phyloP scores from a whole-genome alignment of 495 filamentous ascomycete genomes.

The Neurospora hispaniola region DNA sequence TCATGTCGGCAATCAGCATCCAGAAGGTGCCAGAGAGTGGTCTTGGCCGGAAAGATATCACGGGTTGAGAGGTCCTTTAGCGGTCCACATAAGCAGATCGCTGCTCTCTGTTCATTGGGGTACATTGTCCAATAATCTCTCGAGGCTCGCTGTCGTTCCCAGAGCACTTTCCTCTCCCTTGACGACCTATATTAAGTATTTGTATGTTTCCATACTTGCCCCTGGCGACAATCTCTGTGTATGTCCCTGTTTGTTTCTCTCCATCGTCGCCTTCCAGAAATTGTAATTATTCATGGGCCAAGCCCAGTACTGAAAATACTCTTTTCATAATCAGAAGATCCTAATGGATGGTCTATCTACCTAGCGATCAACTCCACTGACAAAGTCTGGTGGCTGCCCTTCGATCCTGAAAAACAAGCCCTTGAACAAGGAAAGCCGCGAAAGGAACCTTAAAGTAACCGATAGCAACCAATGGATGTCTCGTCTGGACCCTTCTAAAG shows the following conservation, averaged over 20 bases:
- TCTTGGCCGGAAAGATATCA: neutral
- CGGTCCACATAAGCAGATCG: neutral
- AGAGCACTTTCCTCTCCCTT: neutral
- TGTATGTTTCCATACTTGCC: too few species aligned
- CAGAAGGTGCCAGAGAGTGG: neutral
- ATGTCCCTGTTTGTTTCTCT: too few species aligned
- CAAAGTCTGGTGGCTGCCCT: neutral
- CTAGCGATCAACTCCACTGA: neutral
- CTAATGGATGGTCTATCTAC: neutral
- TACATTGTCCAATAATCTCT: neutral
- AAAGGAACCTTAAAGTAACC: neutral
- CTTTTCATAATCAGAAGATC: neutral
- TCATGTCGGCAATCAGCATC: neutral
- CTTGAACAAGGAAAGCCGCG: neutral
- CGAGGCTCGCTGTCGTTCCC: neutral
- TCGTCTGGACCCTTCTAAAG: neutral
- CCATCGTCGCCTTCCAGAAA: neutral
- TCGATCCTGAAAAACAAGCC: neutral
- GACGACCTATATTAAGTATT: neutral
- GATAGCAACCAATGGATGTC: neutral
- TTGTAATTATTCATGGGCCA: neutral
- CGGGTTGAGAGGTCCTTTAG: neutral
- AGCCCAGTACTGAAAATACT: neutral
- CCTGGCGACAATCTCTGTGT: too few species aligned
- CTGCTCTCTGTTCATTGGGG: neutral